These are phyloP conservation scores for Mariannaea sp. DNA, from an alignment of 2,329 filamentous ascomycete genomes.

Conservation along the genomic window DNA sequence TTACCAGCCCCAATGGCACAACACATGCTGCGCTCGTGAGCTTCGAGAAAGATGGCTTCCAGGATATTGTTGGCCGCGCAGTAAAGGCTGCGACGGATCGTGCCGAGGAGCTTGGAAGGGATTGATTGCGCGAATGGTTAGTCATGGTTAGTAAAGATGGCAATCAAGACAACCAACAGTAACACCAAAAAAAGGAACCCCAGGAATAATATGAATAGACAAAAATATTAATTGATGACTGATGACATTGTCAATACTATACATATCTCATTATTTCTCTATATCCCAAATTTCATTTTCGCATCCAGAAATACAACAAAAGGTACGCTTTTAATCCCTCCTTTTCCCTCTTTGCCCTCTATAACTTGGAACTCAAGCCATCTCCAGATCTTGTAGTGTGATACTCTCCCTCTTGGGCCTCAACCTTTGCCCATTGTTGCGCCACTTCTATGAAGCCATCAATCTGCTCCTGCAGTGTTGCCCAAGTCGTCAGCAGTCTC, in stretches of 20 bases:
- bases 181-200: neutral
- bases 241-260: neutral
- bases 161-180: neutral
- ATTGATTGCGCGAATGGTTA: neutral
- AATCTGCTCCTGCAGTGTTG: constrained; percentile 50
- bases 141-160: neutral
- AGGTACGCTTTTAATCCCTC: too few species aligned
- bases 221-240: neutral
- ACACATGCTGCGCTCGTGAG: constrained; percentile 55
- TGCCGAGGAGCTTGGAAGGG: constrained; percentile 50
- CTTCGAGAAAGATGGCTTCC: constrained; percentile 51
- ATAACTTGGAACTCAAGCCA: too few species aligned
- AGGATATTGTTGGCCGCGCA: constrained; percentile 50
- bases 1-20: constrained; percentile 58
- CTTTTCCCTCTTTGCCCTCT: too few species aligned
- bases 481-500: constrained; percentile 56
- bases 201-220: neutral
- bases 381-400: too few species aligned
- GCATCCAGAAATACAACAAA: too few species aligned
- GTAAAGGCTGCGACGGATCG: constrained; percentile 52
- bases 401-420: too few species aligned
- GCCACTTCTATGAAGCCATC: constrained; percentile 42
- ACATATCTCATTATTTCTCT: too few species aligned
- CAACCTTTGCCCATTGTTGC: neutral
- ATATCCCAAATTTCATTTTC: too few species aligned